Evolutionary conservation across 345 rosid species (phyloP).

Genomic region (Theobroma cacao): DNA sequence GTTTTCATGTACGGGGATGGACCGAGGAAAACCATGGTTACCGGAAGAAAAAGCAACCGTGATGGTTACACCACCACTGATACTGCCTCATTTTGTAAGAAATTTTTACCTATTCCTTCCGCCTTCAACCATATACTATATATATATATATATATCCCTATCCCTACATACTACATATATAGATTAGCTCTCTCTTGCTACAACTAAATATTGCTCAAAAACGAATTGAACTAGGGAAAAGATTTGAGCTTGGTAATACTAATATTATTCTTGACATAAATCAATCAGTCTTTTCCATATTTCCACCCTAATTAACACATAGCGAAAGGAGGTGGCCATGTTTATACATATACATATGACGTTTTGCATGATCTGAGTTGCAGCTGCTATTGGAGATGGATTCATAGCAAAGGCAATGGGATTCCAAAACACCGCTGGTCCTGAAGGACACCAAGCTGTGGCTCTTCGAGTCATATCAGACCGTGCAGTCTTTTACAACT

Average conservation of each 20-base stretch:
- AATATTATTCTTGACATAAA: no score
- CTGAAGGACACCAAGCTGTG: slow-evolving; percentile 63
- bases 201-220: background rate
- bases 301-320: background rate
- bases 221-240: background rate
- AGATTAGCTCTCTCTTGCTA: background rate
- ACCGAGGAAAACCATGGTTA: slow-evolving; percentile 56
- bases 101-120: background rate
- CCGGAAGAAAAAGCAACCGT: slow-evolving; percentile 38
- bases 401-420: slow-evolving; percentile 64
- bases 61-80: slow-evolving; percentile 44
- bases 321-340: background rate
- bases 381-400: slow-evolving; percentile 55
- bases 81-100: slow-evolving; percentile 48
- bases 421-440: slow-evolving; percentile 75
- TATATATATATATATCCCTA: no score
- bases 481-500: slow-evolving; percentile 47
- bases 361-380: background rate
- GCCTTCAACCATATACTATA: no score
- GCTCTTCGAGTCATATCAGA: slow-evolving; percentile 62
- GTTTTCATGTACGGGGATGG: slow-evolving; percentile 76
- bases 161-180: no score
- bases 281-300: no score
- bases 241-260: no score
- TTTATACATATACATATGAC: no score